Base-by-base conservation (phyloP, 2,329 filamentous ascomycete species). In the Emydomyces testavorans region DNA sequence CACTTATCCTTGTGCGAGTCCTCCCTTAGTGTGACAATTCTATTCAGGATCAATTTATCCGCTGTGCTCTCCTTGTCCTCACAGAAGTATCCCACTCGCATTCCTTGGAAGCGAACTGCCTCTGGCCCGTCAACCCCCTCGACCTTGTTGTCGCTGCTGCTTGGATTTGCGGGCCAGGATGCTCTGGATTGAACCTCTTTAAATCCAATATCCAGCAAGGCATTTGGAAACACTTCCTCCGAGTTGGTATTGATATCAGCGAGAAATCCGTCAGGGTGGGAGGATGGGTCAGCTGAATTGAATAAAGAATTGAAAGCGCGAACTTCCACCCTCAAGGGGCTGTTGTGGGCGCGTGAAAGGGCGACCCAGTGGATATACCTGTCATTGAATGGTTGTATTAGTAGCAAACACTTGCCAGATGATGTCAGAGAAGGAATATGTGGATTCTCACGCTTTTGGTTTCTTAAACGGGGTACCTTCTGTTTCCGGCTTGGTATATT, bases 11-110 rank as follows among this genome's bases (percentile, higher is more conserved):
- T 2, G 77, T 70, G 61, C 93, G 86, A 67, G n/a, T n/a, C n/a
- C n/a, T 94, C 89, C 71, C 94, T 94, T 60, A 95, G 67, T 40
- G 83, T 85, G 18, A 96, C 89, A 59, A 96, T 95, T 44, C 87
- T 77, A 69, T 96, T 96, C 26, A 96, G 69, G 39, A 96, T 77
- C 54, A 94, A 73, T 64, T 82, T 85, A n/a, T 86, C 84, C 24
- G 79, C 77, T 0, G 78, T 83, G 50, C 79, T 85, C 58, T 94
- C 87, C 18, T 76, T 78, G 62, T 95, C 89, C 63, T 73, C 52
- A 71, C 80, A 80, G 68, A 92, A 92, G 63, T 93, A 94, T 6
- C 83, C 90, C 37, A 90, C 84, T 21, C 90, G 77, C 74, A 94
- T 80, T 2, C 80, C 90, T 72, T 96, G 90, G 75, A 96, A 96